A percentile compares a stretch with the other conserved stretches of the same genome.
These are phyloP conservation scores for Basidioascus undulatus DNA, from an alignment of 768 basidiomycete species.

Conservation along the genomic window DNA sequence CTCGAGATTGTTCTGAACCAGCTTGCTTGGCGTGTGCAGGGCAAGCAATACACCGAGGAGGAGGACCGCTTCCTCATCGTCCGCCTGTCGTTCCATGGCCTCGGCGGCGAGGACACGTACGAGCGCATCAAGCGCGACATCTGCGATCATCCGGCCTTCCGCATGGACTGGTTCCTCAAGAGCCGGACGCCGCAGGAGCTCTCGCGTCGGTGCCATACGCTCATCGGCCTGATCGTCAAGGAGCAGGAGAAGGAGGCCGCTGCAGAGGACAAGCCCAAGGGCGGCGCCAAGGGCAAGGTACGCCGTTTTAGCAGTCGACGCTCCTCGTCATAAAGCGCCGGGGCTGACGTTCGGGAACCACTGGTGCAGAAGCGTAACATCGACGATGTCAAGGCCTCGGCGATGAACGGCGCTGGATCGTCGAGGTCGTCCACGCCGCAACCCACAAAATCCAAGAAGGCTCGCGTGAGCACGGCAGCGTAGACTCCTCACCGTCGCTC, in stretches of 20 bases:
- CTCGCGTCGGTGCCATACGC: slow-evolving; percentile 61
- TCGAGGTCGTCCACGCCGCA: too few relatives aligned
- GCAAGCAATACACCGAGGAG: slow-evolving; percentile 87
- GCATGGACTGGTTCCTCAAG: slow-evolving; percentile 98
- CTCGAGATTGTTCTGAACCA: slow-evolving; percentile 11
- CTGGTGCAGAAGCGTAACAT: slow-evolving; percentile 1
- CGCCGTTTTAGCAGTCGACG: background rate
- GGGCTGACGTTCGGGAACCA: too few relatives aligned
- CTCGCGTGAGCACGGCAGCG: too few relatives aligned
- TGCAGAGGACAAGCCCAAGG: slow-evolving; percentile 31
- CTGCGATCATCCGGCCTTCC: slow-evolving; percentile 83
- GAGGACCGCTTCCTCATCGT: slow-evolving; percentile 89
- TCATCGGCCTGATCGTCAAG: slow-evolving; percentile 76
- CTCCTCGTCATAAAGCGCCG: background rate
- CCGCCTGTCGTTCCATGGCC: slow-evolving; percentile 67
- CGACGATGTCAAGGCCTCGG: background rate
- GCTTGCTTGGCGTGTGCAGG: too few relatives aligned
- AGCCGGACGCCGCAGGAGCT: slow-evolving; percentile 74
- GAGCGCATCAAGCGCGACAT: slow-evolving; percentile 92
- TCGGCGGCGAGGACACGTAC: slow-evolving; percentile 68
- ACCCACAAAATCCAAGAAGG: too few relatives aligned
- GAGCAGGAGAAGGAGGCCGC: slow-evolving; percentile 42
- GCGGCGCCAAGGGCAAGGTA: slow-evolving; percentile 7
- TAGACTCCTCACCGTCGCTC: too few relatives aligned
- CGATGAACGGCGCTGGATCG: too few relatives aligned